phyloP scores from a whole-genome alignment of 345 rosid species.

The Mangifera indica region DNA sequence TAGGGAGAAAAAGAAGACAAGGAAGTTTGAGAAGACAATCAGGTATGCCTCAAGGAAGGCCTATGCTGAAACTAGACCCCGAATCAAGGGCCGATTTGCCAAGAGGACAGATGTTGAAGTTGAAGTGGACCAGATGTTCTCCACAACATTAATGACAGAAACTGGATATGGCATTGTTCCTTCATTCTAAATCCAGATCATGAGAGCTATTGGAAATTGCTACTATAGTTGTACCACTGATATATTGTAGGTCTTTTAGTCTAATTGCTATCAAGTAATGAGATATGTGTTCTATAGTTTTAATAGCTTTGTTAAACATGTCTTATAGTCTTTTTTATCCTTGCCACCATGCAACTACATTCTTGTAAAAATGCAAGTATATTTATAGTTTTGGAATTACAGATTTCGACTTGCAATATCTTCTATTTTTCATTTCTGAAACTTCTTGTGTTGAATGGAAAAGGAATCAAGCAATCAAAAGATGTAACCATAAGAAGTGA shows the following conservation, averaged over 20 bases:
- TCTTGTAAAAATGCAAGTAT: constrained; percentile 36
- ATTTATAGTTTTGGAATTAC: constrained; percentile 8
- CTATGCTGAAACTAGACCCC: constrained; percentile 88
- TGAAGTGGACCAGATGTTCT: constrained; percentile 64
- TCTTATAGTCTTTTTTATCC: constrained; percentile 4
- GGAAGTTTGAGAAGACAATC: constrained; percentile 92
- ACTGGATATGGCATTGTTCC: constrained; percentile 75
- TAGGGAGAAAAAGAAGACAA: constrained; percentile 88
- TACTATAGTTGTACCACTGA: constrained; percentile 24
- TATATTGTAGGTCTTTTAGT: constrained; percentile 22
- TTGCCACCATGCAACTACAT: constrained; percentile 15
- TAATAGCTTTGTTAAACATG: constrained; percentile 20
- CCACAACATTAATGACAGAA: constrained; percentile 49
- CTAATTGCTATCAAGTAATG: constrained; percentile 19
- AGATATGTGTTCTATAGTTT: constrained; percentile 11
- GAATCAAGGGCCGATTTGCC: constrained; percentile 90
- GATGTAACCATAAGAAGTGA: neutral
- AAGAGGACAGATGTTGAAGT: constrained; percentile 66
- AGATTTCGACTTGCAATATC: no score
- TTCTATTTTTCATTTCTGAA: neutral
- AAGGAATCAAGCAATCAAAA: neutral
- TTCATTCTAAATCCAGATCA: constrained; percentile 43
- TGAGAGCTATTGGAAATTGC: constrained; percentile 17
- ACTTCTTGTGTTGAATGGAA: neutral
- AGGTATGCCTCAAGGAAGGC: constrained; percentile 98